Base-by-base conservation (phyloP, 129 eudicot species). In the Flaveria robusta region DNA sequence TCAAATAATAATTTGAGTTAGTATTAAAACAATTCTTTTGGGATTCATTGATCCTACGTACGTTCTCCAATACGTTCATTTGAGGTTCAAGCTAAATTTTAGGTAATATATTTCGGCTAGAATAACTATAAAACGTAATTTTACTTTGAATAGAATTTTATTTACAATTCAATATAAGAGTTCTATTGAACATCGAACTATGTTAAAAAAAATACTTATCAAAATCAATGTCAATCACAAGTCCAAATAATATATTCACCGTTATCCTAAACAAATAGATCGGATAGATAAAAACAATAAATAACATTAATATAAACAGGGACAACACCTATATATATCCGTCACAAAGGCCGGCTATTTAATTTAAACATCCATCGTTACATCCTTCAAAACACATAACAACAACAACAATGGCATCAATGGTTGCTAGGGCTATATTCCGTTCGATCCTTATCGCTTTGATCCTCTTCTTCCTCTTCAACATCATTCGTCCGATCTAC, bases 401-500 rank as follows among this genome's bases (percentile, higher is more conserved):
- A 43, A 43, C 49, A 43, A 56, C 41, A 79, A 52, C 69, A 82
- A 88, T 88, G 93, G 93, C 90, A 68, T 83, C 93, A 5, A 20
- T 74, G 43, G 69, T 80, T 14, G 71, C 88, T 16, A 82, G 75
- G 70, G 70, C 86, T 58, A 77, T 77, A 49, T 89, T 89, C 75
- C 89, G 89, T 10, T 4, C 69, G 15, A 68, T 84, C 23, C 70
- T 89, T 9, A 77, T 70, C 34, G 45, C 73, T 9, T n/a, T 76
- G 14, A 45, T 77, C 5, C 8, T 84, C 41, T 50, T 89, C 45
- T 31, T 77, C 56, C 76, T 82, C 31, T 84, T 82, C 81, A 81
- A 84, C 74, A 79, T 81, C 45, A 87, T 83, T 22, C 91, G 91
- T 15, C 95, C 95, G 27, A 87, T 89, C 60, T 89, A 86, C 78